Conservation (phyloP, 257 asterid genomes). For the Gentiana dahurica region DNA sequence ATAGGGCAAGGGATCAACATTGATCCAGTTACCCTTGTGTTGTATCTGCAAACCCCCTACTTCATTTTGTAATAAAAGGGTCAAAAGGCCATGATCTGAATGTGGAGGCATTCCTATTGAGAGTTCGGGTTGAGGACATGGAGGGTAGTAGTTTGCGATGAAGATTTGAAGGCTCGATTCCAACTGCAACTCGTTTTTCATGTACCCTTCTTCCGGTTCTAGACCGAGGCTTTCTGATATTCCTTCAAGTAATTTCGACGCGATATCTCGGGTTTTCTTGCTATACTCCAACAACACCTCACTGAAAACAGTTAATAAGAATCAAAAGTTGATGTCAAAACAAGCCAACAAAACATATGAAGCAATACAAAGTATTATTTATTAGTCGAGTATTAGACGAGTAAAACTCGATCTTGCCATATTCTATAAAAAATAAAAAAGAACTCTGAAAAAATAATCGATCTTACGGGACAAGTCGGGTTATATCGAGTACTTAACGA, state of each 20-base stretch:
- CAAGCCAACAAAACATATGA: no score
- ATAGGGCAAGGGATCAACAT: slow-evolving; percentile 38
- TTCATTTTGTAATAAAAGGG: slow-evolving; percentile 52
- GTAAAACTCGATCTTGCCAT: no score
- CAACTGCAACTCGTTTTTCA: slow-evolving; percentile 29
- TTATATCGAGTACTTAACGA: no score
- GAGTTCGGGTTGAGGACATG: slow-evolving; percentile 53
- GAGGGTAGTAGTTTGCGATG: slow-evolving; percentile 52
- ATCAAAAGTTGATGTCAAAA: no score
- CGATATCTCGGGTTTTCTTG: slow-evolving; percentile 21
- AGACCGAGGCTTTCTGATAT: slow-evolving; percentile 47
- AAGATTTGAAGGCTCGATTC: slow-evolving; percentile 31
- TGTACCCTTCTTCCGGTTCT: slow-evolving; percentile 27
- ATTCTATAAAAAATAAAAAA: no score
- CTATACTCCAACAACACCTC: no score
- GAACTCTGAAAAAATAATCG: no score
- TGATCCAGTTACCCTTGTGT: slow-evolving; percentile 47
- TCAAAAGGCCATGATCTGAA: slow-evolving; percentile 74
- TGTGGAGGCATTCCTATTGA: slow-evolving; percentile 70
- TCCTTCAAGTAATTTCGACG: slow-evolving; percentile 24
- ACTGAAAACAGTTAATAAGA: no score
- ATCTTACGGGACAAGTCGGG: no score
- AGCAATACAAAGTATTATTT: no score
- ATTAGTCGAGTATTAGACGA: no score
- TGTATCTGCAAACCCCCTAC: slow-evolving; percentile 60